Percentiles rank a stretch among this genome's conserved stretches.
These are phyloP conservation scores for Fusarium proliferatum DNA, from an alignment of 2,329 filamentous ascomycete genomes.

Conservation along the genomic window DNA sequence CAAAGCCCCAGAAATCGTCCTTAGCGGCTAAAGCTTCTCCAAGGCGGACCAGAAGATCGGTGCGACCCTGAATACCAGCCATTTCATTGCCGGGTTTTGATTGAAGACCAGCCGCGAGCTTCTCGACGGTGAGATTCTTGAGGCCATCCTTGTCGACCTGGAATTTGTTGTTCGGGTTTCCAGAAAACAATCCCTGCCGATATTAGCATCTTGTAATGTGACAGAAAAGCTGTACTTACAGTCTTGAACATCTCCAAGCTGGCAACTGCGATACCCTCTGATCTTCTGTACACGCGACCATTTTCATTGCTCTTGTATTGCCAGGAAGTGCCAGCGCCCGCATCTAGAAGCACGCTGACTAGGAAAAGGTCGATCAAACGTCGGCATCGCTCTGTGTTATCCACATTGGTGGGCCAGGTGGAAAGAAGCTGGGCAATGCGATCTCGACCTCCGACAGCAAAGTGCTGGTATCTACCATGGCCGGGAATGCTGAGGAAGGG, in stretches of 20 bases:
- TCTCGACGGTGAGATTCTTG: conserved; percentile 76
- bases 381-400: conserved; percentile 78
- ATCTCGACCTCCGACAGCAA: conserved; percentile 81
- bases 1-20: conserved; percentile 83
- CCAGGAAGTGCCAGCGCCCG: conserved; percentile 91
- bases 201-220: conserved; percentile 30
- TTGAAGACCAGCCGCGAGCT: conserved; percentile 85
- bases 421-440: conserved; percentile 77
- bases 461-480: conserved; percentile 89
- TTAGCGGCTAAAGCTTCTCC: conserved; percentile 79
- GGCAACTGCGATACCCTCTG: conserved; percentile 85
- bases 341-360: conserved; percentile 83
- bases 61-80: conserved; percentile 85
- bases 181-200: conserved; percentile 80
- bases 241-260: conserved; percentile 92
- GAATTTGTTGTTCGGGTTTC: conserved; percentile 80
- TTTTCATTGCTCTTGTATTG: conserved; percentile 93
- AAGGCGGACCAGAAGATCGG: conserved; percentile 80
- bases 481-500: conserved; percentile 76
- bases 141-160: conserved; percentile 91
- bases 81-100: conserved; percentile 83
- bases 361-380: conserved; percentile 82
- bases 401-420: conserved; percentile 75
- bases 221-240: conserved; percentile 49
- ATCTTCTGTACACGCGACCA: conserved; percentile 82